These are phyloP conservation scores for Zizania palustris DNA, from an alignment of 202 grass and related monocot species.

Conservation along the genomic window DNA sequence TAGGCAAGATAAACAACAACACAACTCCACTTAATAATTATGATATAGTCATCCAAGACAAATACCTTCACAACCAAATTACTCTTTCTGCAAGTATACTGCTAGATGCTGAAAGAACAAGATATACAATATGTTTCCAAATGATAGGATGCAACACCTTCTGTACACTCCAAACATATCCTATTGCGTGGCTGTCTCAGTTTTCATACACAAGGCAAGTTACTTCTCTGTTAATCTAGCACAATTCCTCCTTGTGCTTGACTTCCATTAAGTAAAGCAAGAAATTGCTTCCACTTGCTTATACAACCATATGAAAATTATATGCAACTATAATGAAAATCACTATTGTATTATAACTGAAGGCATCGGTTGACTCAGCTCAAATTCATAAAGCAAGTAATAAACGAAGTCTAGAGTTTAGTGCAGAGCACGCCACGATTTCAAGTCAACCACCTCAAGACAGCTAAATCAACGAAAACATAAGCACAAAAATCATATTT, in stretches of 20 bases:
- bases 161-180: neutral
- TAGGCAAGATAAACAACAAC: constrained; percentile 1
- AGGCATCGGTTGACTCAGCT: neutral
- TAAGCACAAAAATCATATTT: neutral
- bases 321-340: neutral
- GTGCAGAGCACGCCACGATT: constrained; percentile 20
- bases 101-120: constrained; percentile 9
- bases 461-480: neutral
- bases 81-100: neutral
- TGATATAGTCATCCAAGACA: neutral
- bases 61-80: too few species aligned
- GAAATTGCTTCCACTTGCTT: constrained; percentile 30
- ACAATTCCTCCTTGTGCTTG: constrained; percentile 3
- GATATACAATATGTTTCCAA: constrained; percentile 19
- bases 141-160: neutral
- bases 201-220: constrained; percentile 9
- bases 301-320: neutral
- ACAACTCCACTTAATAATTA: constrained; percentile 3
- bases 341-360: constrained; percentile 7
- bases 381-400: neutral
- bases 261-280: constrained; percentile 30
- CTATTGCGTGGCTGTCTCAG: neutral
- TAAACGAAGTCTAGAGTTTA: constrained; percentile 7
- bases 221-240: constrained; percentile 22
- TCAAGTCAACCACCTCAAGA: neutral